Conservation (phyloP, 2,329 filamentous ascomycete species). For the Paecilomyces fulvus region DNA sequence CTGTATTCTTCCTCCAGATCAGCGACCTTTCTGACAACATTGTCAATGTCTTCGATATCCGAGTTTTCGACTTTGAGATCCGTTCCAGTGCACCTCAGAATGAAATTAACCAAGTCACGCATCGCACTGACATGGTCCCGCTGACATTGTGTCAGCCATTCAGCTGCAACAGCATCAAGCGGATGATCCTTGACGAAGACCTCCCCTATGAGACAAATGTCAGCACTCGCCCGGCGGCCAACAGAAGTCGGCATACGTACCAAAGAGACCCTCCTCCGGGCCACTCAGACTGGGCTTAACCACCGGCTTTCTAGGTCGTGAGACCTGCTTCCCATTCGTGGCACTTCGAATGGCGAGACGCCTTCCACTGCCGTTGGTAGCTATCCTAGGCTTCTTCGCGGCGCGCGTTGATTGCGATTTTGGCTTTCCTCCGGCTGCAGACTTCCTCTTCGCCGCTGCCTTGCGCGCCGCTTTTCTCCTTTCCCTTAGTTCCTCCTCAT, state of each 20-base stretch:
- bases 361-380: constrained; percentile 37
- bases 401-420: constrained; percentile 22
- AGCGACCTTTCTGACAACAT: constrained; percentile 65
- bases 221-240: constrained; percentile 9
- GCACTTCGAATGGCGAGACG: constrained; percentile 49
- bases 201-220: constrained; percentile 38
- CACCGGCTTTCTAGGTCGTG: constrained; percentile 43
- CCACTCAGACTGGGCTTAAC: constrained; percentile 44
- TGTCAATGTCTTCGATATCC: constrained; percentile 84
- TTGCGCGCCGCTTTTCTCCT: constrained; percentile 29
- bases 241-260: constrained; percentile 24
- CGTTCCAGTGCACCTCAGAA: constrained; percentile 66
- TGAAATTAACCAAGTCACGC: constrained; percentile 53
- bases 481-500: constrained; percentile 44
- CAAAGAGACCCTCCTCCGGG: constrained; percentile 50
- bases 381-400: constrained; percentile 49
- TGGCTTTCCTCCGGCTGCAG: constrained; percentile 30
- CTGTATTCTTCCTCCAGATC: constrained; percentile 88
- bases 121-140: constrained; percentile 47
- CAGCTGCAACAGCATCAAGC: constrained; percentile 47
- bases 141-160: constrained; percentile 51
- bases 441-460: constrained; percentile 21
- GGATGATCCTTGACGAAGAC: constrained; percentile 50
- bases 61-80: constrained; percentile 67
- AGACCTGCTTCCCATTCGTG: constrained; percentile 35